Evolutionary conservation across 2,329 filamentous ascomycete genomes (phyloP), one percentile per base, ranked within the genome.

Genomic region (Epichloe aotearoae): DNA sequence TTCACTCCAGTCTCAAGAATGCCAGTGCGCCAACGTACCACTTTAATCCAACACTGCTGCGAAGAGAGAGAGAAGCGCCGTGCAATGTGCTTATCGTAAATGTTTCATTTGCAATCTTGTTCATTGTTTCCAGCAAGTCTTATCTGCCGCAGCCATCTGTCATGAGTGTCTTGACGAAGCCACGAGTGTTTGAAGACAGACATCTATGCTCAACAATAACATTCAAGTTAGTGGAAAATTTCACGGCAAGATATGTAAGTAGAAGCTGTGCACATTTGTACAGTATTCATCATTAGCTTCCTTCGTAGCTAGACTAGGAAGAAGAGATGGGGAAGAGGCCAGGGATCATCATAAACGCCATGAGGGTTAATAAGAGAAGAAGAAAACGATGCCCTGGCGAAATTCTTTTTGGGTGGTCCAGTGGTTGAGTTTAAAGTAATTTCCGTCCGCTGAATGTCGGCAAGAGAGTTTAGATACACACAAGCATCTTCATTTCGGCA

Each of bases 1-100:
- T 50, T 50, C 47, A 52, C 38, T 43, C n/a, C 38, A 23, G 51
- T 52, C 51, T 50, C 51, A 43, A 30, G 20, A 17, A 6, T 19
- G 40, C 14, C 17, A 45, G 15, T 45, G 42, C 42, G 20, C 10
- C 23, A 19, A 33, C 15, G 20, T 15, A 45, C 26, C 42, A 17
- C 4, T 30, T 11, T 23, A 19, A 30, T 30, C 26, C 42, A n/a
- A 30, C n/a, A 33, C 17, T 4, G 23, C 26, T 30, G 26, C 23
- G 7, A 30, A 30, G 7, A 10, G 26, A 8, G 8, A 30, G 2
- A 30, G 26, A 30, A 30, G 30, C 30, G 30, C 30, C 30, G 30
- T 30, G 30, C 30, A 30, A 30, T 30, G 30, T 11, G 30, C 10
- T 30, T 10, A 30, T 30, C 30, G 30, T 4, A 10, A 30, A 30